A percentile compares a stretch with the other conserved stretches of the same genome.
phyloP scores from a whole-genome alignment of 805 yeast species.

The Isabelozyma heimii region DNA sequence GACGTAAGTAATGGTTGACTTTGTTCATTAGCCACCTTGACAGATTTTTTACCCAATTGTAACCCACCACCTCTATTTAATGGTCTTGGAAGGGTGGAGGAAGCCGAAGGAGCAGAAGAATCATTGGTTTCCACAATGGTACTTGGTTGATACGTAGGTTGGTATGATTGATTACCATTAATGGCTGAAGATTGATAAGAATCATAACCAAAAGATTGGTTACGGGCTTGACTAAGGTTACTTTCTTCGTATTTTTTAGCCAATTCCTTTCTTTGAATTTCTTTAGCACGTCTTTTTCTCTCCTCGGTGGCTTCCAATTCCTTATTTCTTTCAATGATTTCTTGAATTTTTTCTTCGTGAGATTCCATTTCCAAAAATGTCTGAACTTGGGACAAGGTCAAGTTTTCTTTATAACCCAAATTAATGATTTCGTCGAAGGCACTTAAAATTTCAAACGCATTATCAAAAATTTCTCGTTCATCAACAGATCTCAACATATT shows the following conservation, averaged over 20 bases:
- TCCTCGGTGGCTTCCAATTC: constrained; percentile 97
- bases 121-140: constrained; percentile 18
- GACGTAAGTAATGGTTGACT: constrained; percentile 27
- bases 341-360: constrained; percentile 98
- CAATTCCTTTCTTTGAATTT: constrained; percentile 76
- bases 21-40: constrained; percentile 23
- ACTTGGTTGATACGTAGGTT: constrained; percentile 27
- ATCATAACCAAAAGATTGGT: constrained; percentile 19
- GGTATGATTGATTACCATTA: constrained; percentile 17
- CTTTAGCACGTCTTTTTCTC: constrained; percentile 92
- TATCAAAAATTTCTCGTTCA: constrained; percentile 77
- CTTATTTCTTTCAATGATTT: constrained; percentile 93
- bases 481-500: constrained; percentile 68
- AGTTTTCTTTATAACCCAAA: constrained; percentile 86
- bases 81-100: constrained; percentile 10
- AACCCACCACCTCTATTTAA: constrained; percentile 60
- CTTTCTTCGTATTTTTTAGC: constrained; percentile 57
- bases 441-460: constrained; percentile 83
- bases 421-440: constrained; percentile 93
- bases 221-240: constrained; percentile 13
- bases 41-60: constrained; percentile 65
- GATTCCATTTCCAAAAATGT: constrained; percentile 96
- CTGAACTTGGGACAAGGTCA: constrained; percentile 76
- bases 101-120: constrained; percentile 3
- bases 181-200: constrained; percentile 10